These are phyloP conservation scores for Phialophora tarda DNA, from an alignment of 2,329 filamentous ascomycete genomes.

Conservation along the genomic window DNA sequence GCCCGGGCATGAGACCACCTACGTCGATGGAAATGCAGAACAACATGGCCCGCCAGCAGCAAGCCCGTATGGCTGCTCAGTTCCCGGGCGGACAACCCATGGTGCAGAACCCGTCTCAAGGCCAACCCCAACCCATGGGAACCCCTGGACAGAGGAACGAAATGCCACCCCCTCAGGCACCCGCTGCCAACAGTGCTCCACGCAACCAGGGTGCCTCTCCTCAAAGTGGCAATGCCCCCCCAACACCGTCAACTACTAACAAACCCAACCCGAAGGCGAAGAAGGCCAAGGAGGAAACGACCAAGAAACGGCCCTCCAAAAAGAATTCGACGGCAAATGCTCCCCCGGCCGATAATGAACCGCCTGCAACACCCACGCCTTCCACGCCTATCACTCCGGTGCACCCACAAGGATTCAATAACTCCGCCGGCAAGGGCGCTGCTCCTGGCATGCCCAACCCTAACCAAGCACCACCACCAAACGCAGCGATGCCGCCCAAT, in stretches of 20 bases:
- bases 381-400: conserved; percentile 57
- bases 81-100: conserved; percentile 52
- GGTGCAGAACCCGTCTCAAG: conserved; percentile 54
- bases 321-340: conserved; percentile 49
- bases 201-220: conserved; percentile 53
- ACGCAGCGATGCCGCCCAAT: conserved; percentile 40
- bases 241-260: conserved; percentile 65
- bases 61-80: conserved; percentile 47
- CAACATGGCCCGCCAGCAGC: conserved; percentile 43
- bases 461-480: conserved; percentile 48
- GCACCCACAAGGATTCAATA: conserved; percentile 54
- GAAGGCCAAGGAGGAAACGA: conserved; percentile 59
- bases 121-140: conserved; percentile 54
- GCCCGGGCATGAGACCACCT: conserved; percentile 64
- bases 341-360: conserved; percentile 52
- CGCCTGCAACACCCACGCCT: conserved; percentile 55
- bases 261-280: conserved; percentile 67
- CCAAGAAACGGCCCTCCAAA: conserved; percentile 54
- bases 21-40: conserved; percentile 58
- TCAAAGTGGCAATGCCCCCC: conserved; percentile 57
- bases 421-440: conserved; percentile 45
- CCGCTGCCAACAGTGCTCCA: conserved; percentile 49
- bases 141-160: conserved; percentile 64
- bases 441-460: conserved; percentile 40
- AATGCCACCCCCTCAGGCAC: conserved; percentile 58